Percentiles rank a stretch among this genome's conserved stretches.
Conservation (phyloP, 805 yeast species). For the Sugiyamaella qingdaonensis region DNA sequence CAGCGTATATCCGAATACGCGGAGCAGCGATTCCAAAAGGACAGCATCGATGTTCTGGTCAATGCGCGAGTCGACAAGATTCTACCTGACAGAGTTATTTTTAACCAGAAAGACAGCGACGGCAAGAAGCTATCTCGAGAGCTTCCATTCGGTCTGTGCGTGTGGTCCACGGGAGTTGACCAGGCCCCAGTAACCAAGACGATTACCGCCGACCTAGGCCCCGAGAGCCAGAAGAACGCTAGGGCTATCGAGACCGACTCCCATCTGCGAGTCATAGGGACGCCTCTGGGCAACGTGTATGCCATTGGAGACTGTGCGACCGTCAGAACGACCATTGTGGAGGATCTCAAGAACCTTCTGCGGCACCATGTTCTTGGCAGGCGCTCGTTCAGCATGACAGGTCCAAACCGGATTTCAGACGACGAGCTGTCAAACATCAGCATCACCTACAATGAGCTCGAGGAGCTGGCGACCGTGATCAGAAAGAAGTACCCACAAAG, state of each 20-base stretch:
- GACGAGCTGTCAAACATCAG: slow-evolving; percentile 48
- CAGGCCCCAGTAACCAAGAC: slow-evolving; percentile 58
- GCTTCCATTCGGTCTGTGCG: slow-evolving; percentile 62
- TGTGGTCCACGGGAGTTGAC: slow-evolving; percentile 77
- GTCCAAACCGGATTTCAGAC: slow-evolving; percentile 35
- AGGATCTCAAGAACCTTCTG: slow-evolving; percentile 50
- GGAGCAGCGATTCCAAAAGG: slow-evolving; percentile 57
- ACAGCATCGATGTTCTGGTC: slow-evolving; percentile 57
- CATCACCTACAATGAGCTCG: slow-evolving; percentile 46
- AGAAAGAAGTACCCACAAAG: slow-evolving; percentile 54
- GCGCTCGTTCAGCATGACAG: slow-evolving; percentile 18
- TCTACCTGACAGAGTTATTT: slow-evolving; percentile 52
- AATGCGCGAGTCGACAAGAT: slow-evolving; percentile 62
- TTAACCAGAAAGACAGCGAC: slow-evolving; percentile 44
- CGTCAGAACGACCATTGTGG: slow-evolving; percentile 55
- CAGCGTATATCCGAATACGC: slow-evolving; percentile 62
- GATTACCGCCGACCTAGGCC: slow-evolving; percentile 45
- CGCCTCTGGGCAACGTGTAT: slow-evolving; percentile 62
- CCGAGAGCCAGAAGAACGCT: slow-evolving; percentile 49
- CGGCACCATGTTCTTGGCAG: slow-evolving; percentile 23
- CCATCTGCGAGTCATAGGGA: slow-evolving; percentile 65
- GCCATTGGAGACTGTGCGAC: slow-evolving; percentile 74
- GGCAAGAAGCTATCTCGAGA: slow-evolving; percentile 38
- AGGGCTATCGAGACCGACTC: slow-evolving; percentile 75
- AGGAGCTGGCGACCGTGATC: slow-evolving; percentile 45